Evolutionary conservation across 768 basidiomycete species (phyloP).

Genomic region (Kwoniella europaea): DNA sequence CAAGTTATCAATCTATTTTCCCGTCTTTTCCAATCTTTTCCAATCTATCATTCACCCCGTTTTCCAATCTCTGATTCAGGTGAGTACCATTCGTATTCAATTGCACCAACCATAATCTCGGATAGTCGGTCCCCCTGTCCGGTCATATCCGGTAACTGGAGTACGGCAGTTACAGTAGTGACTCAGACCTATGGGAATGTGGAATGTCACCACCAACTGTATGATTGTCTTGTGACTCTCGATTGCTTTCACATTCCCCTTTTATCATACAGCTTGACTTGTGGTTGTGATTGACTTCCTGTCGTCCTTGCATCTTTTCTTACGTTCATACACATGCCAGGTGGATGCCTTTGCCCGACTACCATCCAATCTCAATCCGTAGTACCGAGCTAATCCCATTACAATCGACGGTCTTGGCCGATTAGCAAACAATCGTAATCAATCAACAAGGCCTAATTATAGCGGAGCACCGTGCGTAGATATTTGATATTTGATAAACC

Average conservation of each 20-base stretch:
- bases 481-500: not conserved
- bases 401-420: constrained; percentile 8
- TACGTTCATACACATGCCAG: too few species aligned
- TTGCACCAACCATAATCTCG: not conserved
- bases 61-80: not conserved
- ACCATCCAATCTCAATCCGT: not conserved
- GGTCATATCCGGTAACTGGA: constrained; percentile 3
- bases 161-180: not conserved
- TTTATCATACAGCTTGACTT: too few species aligned
- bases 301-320: too few species aligned
- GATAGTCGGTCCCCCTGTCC: not conserved
- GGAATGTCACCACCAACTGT: too few species aligned
- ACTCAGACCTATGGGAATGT: too few species aligned
- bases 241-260: too few species aligned
- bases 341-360: too few species aligned
- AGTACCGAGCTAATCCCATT: not conserved
- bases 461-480: constrained; percentile 10
- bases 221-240: too few species aligned
- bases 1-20: not conserved
- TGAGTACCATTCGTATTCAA: not conserved
- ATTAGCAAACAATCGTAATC: constrained; percentile 6
- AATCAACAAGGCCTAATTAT: not conserved
- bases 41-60: not conserved
- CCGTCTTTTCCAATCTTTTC: not conserved
- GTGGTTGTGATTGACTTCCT: too few species aligned